phyloP scores from a whole-genome alignment of 2,329 filamentous ascomycete genomes.

The Fusarium neocosmosporiellum region DNA sequence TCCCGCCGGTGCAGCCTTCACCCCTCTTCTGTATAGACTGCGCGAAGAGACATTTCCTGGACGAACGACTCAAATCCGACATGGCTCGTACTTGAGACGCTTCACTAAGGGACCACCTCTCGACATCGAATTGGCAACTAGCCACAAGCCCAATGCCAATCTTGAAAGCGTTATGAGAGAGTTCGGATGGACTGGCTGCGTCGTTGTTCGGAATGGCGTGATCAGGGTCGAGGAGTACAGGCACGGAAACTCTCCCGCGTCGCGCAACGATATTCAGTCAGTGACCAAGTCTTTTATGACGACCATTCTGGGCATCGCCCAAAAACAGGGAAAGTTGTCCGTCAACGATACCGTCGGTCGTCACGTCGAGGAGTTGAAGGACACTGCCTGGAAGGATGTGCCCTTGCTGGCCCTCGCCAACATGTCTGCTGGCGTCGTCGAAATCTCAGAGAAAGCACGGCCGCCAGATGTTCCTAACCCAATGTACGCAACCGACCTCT shows the following conservation, averaged over 20 bases:
- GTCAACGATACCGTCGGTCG: conserved; percentile 23
- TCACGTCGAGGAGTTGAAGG: conserved; percentile 23
- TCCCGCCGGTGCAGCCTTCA: conserved; percentile 25
- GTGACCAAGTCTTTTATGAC: conserved; percentile 29
- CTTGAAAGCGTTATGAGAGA: conserved; percentile 19
- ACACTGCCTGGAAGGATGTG: conserved; percentile 28
- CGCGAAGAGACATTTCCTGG: conserved; percentile 32
- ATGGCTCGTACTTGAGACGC: conserved; percentile 21
- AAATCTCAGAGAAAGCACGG: conserved; percentile 22
- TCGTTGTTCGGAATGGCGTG: conserved; percentile 15
- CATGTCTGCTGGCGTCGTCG: conserved; percentile 33
- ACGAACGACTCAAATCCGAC: conserved; percentile 26
- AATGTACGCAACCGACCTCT: conserved; percentile 34
- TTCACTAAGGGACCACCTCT: conserved; percentile 14
- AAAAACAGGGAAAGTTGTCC: conserved; percentile 22
- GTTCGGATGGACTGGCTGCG: conserved; percentile 27
- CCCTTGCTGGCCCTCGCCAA: conserved; percentile 23
- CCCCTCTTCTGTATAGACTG: conserved; percentile 31
- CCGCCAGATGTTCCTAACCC: conserved; percentile 25
- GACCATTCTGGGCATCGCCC: conserved; percentile 23
- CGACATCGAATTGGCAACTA: not conserved
- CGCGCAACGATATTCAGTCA: conserved; percentile 29
- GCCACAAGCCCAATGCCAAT: not conserved
- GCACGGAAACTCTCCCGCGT: conserved; percentile 26
- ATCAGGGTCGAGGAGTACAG: conserved; percentile 28